Conservation (phyloP, 805 yeast genomes). For the Citeromyces matritensis region DNA sequence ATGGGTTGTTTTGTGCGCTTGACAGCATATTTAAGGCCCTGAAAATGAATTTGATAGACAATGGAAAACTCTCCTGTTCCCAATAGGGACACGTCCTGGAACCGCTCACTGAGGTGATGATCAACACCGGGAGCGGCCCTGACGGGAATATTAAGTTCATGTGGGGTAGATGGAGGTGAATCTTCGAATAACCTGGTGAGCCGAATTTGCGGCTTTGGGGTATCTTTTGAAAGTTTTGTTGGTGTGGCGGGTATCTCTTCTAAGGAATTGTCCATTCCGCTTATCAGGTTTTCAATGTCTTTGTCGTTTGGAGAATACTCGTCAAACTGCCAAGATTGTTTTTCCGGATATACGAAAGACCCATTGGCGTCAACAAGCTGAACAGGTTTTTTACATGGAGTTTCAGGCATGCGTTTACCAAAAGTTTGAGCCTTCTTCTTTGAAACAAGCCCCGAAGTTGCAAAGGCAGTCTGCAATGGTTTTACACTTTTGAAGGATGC, state of each 20-base stretch:
- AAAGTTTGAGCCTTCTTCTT: constrained; percentile 25
- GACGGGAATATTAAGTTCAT: no score
- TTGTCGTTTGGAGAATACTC: no score
- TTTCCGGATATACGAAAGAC: constrained; percentile 5
- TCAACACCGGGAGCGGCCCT: constrained; percentile 12
- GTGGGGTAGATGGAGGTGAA: no score
- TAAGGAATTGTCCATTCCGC: no score
- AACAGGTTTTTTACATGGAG: constrained; percentile 42
- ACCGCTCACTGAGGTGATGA: constrained; percentile 29
- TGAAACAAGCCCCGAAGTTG: constrained; percentile 56
- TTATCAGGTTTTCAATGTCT: no score
- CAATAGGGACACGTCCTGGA: constrained; percentile 53
- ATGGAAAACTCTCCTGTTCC: constrained; percentile 85
- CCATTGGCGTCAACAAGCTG: constrained; percentile 12
- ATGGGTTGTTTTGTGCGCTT: constrained; percentile 67
- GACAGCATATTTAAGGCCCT: constrained; percentile 64
- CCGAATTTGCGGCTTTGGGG: no score
- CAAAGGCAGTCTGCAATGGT: constrained; percentile 77
- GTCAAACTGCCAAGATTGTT: no score
- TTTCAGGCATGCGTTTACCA: constrained; percentile 35
- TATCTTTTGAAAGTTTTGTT: no score
- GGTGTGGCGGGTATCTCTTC: no score
- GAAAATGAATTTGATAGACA: constrained; percentile 70
- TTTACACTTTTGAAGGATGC: constrained; percentile 55
- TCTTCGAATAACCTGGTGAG: no score